Evolutionary conservation across 169 alveolate genomes (phyloP), one percentile per base, ranked within the genome.

Genomic region (Miamiensis avidus): DNA sequence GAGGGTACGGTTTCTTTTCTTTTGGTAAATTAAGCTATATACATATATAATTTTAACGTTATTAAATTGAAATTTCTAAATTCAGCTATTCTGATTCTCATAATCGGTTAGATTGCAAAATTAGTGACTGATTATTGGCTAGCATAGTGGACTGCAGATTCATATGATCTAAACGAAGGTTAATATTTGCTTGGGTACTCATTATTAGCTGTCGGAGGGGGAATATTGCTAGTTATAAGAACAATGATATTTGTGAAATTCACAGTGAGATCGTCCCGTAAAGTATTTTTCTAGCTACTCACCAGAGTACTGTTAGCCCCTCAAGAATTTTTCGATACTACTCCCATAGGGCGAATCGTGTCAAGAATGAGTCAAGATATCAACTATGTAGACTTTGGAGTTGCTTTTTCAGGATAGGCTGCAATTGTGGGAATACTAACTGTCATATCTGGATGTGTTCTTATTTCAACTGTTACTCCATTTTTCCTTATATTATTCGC

Each of bases 301-400:
- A 69, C 30, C 1, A 82, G 73, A 34, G 65, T 88, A 15, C 32
- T 85, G 27, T 64, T 75, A 34, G 93, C 94, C 29, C 92, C 93
- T 6, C 84, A 86, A 29, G 76, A 75, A 20, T 93, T 83, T 83
- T 93, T 89, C 82, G 97, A 95, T 82, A 92, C 86, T n/a, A 90
- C 94, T 29, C 96, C 97, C 15, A 83, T 85, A 49, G 97, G 97
- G n/a, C 86, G 91, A 78, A 92, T 95, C 15, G 73, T 93, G 30
- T 92, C 90, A 49, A 49, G 69, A 20, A 4, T 49, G 69, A 49
- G 69, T 20, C 20, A 49, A 49, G 69, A 49, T 49, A 49, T 49
- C 20, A 49, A 49, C 20, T 11, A 49, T 49, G 20, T 49, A 11
- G 69, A 49, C 20, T 49, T 11, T 49, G 69, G 69, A 11, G 20